phyloP scores from a whole-genome alignment of 108 stramenopile genomes.

The Nitzschia sp. region DNA sequence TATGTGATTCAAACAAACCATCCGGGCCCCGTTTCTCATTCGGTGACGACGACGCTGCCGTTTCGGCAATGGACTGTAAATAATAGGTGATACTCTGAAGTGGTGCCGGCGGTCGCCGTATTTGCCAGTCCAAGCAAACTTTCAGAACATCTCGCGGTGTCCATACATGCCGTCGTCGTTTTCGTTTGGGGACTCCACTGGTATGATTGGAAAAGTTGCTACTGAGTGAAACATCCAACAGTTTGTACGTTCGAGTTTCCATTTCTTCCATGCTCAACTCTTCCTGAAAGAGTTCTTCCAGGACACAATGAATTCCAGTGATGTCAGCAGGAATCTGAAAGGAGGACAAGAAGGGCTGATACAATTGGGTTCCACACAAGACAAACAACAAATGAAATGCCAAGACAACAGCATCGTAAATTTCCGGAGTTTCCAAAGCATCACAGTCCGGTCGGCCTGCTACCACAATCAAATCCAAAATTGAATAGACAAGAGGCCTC shows the following conservation, averaged over 20 bases:
- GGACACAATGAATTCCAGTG: constrained; percentile 10
- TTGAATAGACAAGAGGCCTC: constrained; percentile 44
- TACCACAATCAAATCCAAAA: constrained; percentile 41
- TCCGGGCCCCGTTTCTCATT: constrained; percentile 54
- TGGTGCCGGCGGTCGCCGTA: constrained; percentile 62
- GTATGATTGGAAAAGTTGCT: constrained; percentile 12
- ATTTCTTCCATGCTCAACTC: neutral
- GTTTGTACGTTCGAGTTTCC: constrained; percentile 12
- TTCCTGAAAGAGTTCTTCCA: constrained; percentile 31
- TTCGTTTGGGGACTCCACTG: constrained; percentile 2
- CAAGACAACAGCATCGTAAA: constrained; percentile 68
- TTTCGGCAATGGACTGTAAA: constrained; percentile 45
- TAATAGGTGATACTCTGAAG: constrained; percentile 61
- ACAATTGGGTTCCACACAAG: constrained; percentile 70
- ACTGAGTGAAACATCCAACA: constrained; percentile 18
- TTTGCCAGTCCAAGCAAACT: constrained; percentile 55
- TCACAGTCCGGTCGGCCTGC: constrained; percentile 16
- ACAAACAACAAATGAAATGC: constrained; percentile 62
- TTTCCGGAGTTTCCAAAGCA: constrained; percentile 53
- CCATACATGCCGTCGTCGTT: constrained; percentile 30
- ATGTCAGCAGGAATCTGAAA: constrained; percentile 1
- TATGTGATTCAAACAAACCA: constrained; percentile 75
- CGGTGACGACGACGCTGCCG: constrained; percentile 43
- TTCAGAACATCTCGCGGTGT: constrained; percentile 43
- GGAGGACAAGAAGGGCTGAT: constrained; percentile 57